phyloP scores from a whole-genome alignment of 352 stramenopile genomes.

The Phytophthora citrophthora region DNA sequence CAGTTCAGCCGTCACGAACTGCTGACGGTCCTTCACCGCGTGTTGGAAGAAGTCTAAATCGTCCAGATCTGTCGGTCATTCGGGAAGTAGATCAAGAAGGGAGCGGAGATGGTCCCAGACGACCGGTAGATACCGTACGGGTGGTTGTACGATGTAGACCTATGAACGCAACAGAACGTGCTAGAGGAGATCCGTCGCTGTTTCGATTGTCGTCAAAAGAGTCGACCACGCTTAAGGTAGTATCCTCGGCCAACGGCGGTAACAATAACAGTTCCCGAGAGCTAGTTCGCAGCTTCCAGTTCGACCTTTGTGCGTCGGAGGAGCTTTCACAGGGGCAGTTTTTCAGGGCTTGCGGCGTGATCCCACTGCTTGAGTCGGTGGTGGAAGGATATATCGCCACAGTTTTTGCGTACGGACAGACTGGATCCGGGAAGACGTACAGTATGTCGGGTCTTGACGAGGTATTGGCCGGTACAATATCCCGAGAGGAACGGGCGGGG shows the following conservation, averaged over 20 bases:
- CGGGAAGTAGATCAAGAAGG: conserved; percentile 5
- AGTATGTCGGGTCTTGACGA: conserved; percentile 85
- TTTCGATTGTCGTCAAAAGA: conserved; percentile 66
- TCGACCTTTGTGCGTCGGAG: conserved; percentile 74
- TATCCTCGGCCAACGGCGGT: conserved; percentile 44
- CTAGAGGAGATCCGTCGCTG: conserved; percentile 52
- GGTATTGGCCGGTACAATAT: conserved; percentile 36
- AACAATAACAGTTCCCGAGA: conserved; percentile 43
- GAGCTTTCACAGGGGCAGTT: conserved; percentile 68
- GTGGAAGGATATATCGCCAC: conserved; percentile 75
- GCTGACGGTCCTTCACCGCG: conserved; percentile 3
- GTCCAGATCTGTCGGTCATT: conserved; percentile 5
- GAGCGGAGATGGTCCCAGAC: neutral
- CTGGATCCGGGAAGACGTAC: conserved; percentile 75
- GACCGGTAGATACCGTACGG: conserved; percentile 44
- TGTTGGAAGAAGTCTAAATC: conserved; percentile 7
- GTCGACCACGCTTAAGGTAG: conserved; percentile 56
- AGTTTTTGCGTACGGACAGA: conserved; percentile 75
- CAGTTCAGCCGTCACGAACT: conserved; percentile 13
- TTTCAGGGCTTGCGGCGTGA: conserved; percentile 65
- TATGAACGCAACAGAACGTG: conserved; percentile 58
- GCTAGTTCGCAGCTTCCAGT: conserved; percentile 79
- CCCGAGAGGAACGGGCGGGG: conserved; percentile 24
- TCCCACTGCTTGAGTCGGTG: conserved; percentile 68
- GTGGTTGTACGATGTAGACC: conserved; percentile 72